phyloP scores from a whole-genome alignment of 2,329 filamentous ascomycete genomes.

The Alternaria infectoria region DNA sequence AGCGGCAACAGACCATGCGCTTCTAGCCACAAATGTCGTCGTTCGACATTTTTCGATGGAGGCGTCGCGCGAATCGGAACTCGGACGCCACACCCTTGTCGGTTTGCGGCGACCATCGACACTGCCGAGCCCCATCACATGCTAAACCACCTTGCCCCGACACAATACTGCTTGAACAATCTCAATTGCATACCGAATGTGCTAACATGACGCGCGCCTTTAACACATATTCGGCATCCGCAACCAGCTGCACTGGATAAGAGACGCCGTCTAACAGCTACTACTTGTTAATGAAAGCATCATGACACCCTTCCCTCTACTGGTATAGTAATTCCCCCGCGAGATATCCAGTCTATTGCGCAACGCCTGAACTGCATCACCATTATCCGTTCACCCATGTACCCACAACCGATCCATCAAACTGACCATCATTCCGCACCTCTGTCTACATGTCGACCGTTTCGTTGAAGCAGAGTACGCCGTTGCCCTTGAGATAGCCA shows the following conservation, averaged over 20 bases:
- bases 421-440: background rate
- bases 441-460: conserved; percentile 65
- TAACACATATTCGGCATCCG: background rate
- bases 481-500: conserved; percentile 82
- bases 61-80: conserved; percentile 19
- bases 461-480: conserved; percentile 91
- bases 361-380: conserved; percentile 5
- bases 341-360: background rate
- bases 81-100: conserved; percentile 14
- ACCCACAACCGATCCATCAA: background rate
- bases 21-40: conserved; percentile 15
- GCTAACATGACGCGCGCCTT: background rate
- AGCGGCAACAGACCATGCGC: conserved; percentile 4
- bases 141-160: background rate
- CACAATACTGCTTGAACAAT: background rate
- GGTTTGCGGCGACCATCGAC: conserved; percentile 8
- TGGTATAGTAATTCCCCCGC: background rate
- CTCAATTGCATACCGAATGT: background rate
- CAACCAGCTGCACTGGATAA: background rate
- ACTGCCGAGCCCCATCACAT: conserved; percentile 9
- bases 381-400: background rate
- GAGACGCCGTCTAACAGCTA: background rate
- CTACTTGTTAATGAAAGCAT: background rate
- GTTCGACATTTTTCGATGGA: conserved; percentile 22
- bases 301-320: background rate